Conservation (phyloP, 2,329 filamentous ascomycete genomes). For the Chaetomiaceae sp. region DNA sequence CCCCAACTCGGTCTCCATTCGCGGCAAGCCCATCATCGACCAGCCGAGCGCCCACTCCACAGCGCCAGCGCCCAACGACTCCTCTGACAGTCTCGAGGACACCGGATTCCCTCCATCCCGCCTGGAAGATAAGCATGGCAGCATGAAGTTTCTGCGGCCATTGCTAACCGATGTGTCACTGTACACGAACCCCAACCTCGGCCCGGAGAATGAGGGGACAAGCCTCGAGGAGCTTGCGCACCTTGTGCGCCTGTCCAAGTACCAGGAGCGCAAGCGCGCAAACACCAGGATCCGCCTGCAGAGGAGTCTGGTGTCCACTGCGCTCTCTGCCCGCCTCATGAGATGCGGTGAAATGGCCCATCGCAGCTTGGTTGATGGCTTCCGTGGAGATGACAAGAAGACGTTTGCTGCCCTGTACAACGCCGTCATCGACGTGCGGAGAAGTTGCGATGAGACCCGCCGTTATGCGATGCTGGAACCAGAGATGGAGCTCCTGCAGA, state of each 20-base stretch:
- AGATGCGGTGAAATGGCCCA: conserved; percentile 71
- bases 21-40: conserved; percentile 47
- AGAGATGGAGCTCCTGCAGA: conserved; percentile 61
- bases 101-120: conserved; percentile 30
- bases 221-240: conserved; percentile 74
- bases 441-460: conserved; percentile 68
- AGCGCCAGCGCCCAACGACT: conserved; percentile 23
- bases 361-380: conserved; percentile 70
- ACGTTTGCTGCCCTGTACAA: conserved; percentile 70
- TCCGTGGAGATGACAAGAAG: conserved; percentile 74
- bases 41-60: conserved; percentile 35
- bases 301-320: conserved; percentile 68
- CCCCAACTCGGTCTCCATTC: conserved; percentile 34
- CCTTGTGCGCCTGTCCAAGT: conserved; percentile 70
- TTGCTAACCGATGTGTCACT: conserved; percentile 61
- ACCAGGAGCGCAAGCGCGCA: conserved; percentile 74
- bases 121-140: conserved; percentile 40
- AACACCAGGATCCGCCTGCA: conserved; percentile 70
- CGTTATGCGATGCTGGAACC: conserved; percentile 68
- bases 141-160: conserved; percentile 45
- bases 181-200: conserved; percentile 58
- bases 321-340: conserved; percentile 67
- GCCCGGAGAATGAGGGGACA: conserved; percentile 59
- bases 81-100: conserved; percentile 25
- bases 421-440: conserved; percentile 73